Evolutionary conservation across 768 basidiomycete genomes (phyloP), one percentile per base, ranked within the genome.

Genomic region (Suillus clintonianus): DNA sequence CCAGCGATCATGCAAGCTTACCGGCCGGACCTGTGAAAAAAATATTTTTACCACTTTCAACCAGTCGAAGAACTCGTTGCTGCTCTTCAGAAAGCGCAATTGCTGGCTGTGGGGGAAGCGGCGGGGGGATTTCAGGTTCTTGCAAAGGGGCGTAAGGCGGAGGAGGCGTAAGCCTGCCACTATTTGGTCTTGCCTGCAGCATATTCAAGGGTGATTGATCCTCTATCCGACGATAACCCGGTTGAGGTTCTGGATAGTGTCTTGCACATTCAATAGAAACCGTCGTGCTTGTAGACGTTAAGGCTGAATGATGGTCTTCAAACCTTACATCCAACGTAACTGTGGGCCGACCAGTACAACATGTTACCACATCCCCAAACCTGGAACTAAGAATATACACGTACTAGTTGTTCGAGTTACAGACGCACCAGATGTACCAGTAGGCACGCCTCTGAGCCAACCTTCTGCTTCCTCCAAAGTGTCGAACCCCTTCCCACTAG

Each of bases 1-100:
- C 22, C 37, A 50, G 54, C 24, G 63, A 55, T 39, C 2, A 27
- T n/a, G 57, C 5, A 8, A 39, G 66, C 66, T 60, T 62, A 89
- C 90, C 88, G 62, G 90, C 90, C 62, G 87, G 83, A 24, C 90
- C 90, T 2, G 89, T 91, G 73, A 91, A 91, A 77, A 92, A 91
- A 34, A 91, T 81, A 64, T 82, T 90, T 64, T 81, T 73, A 1
- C 86, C 85, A 6, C 79, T 77, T 41, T 84, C 79, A 9, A 90
- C 86, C 42, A 80, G 64, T 11, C 72, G 65, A 14, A 86, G 50
- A n/a, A 86, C 76, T 1, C 61, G 27, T 58, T 66, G 69, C 60
- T 86, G 85, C 60, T 85, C 83, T 24, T 72, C 69, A 19, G 77
- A 78, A 59, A 76, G 71, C 15, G 71, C 63, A 27, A 75, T 7